phyloP scores from a whole-genome alignment of 148 eudicot genomes.

The Simmondsia chinensis region DNA sequence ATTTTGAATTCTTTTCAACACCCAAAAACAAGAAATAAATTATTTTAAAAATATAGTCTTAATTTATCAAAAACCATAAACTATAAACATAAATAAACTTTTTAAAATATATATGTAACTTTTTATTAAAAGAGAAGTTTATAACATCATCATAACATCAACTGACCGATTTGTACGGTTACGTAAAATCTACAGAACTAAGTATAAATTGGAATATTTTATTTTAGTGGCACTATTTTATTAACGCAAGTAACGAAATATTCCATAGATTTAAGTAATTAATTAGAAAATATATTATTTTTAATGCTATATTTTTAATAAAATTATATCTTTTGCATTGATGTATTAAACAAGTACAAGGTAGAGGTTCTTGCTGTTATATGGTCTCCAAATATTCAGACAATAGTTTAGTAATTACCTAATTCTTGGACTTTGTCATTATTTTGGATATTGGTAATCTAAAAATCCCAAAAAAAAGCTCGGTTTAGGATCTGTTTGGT shows the following conservation, averaged over 20 bases:
- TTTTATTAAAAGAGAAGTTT: constrained; percentile 4
- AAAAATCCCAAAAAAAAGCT: too few relatives aligned
- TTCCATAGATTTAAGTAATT: constrained; percentile 5
- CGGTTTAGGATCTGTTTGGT: too few relatives aligned
- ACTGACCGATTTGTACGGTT: neutral
- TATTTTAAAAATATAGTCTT: too few relatives aligned
- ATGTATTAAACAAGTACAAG: neutral
- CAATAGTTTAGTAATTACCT: constrained; percentile 7
- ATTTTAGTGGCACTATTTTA: too few relatives aligned
- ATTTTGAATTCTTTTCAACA: too few relatives aligned
- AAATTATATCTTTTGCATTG: neutral
- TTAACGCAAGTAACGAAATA: constrained; percentile 26
- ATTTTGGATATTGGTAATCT: neutral
- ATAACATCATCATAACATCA: constrained; percentile 19
- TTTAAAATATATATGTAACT: neutral
- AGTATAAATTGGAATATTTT: too few relatives aligned
- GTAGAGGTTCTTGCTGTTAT: constrained; percentile 23
- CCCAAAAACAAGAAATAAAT: too few relatives aligned
- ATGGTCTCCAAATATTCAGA: constrained; percentile 18
- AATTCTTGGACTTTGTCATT: constrained; percentile 7
- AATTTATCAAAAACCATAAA: too few relatives aligned
- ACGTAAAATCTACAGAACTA: too few relatives aligned
- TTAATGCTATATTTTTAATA: neutral
- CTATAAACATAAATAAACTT: too few relatives aligned
- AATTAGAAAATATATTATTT: neutral